Base-by-base conservation (phyloP, 352 stramenopile genomes). In the Pythium aphanidermatum region DNA sequence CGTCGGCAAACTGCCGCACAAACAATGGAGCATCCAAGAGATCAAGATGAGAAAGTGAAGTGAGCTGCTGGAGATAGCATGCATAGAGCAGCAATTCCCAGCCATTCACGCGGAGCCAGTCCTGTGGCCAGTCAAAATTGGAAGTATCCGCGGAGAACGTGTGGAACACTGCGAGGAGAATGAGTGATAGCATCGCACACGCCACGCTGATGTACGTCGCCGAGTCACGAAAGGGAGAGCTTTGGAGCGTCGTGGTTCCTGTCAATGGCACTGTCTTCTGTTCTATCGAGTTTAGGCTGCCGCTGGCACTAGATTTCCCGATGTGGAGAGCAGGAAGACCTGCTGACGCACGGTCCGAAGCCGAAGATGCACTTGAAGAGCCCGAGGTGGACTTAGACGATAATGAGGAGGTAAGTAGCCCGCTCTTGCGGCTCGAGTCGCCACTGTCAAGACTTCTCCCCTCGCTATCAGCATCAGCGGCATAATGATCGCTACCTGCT, bases 121-220 rank as follows among this genome's bases (percentile, higher is more conserved):
- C 40, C 34, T 52, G 31, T 2, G 54, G 39, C 54, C 54, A 63
- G 12, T 41, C 24, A 23, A 63, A 26, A 29, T 33, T 48, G 27
- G 66, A 58, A 4, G 56, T 41, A 37, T 88, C 73, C 20, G 82
- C 53, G 10, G 73, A 71, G 7, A 83, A 63, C 37, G 74, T 78
- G 45, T 85, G 74, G 51, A 86, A 84, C 30, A 73, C 69, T 9
- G 72, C 45, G 28, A 86, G 46, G 20, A 88, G 51, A 16, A 60
- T 58, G 28, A 84, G 48, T 5, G 69, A 78, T n/a, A 87, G 65
- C n/a, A 60, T 66, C 10, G 73, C 73, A 26, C 28, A 27, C 6
- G 28, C 30, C 31, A 55, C 46, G 26, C 45, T 31, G 9, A 42
- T 31, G 40, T 55, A 61, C 4, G 42, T 33, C 2, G 34, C 39